These are phyloP conservation scores for Cotoneaster glaucophyllus DNA, from an alignment of 306 rosid species.

Conservation along the genomic window DNA sequence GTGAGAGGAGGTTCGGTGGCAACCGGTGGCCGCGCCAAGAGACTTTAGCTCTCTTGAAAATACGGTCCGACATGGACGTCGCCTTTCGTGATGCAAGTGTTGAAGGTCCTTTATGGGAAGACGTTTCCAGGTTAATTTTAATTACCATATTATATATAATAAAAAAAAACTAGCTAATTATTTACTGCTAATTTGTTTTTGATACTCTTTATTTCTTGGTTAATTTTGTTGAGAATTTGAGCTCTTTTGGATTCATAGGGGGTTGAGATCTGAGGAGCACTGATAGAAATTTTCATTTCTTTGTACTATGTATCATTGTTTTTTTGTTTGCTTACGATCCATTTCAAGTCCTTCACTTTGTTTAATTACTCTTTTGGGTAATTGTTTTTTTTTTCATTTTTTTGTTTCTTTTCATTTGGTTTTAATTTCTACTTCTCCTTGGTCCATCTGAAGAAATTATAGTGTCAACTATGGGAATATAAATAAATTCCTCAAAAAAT, in stretches of 20 bases:
- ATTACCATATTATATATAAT: not conserved
- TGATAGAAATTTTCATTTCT: not conserved
- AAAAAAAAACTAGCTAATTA: not conserved
- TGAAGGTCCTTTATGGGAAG: slow-evolving; percentile 98
- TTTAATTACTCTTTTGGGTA: slow-evolving; percentile 5
- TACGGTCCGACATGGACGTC: slow-evolving; percentile 87
- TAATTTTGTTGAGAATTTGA: not conserved
- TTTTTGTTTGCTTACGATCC: not conserved
- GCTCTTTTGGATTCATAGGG: not conserved
- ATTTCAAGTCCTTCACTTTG: not conserved
- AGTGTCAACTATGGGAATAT: not conserved
- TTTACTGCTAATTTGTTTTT: not conserved
- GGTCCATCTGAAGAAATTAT: not conserved
- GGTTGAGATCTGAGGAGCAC: slow-evolving; percentile 8
- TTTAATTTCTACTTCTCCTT: not conserved
- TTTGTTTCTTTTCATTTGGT: not conserved
- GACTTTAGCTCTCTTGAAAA: slow-evolving; percentile 74
- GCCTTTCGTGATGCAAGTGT: slow-evolving; percentile 81
- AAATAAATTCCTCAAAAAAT: not conserved
- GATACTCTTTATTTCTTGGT: not conserved
- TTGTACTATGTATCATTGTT: not conserved
- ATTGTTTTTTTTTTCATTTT: not conserved
- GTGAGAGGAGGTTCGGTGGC: slow-evolving; percentile 70
- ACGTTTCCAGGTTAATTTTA: slow-evolving; percentile 56
- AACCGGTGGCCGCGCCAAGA: slow-evolving; percentile 94